A percentile compares a stretch with the other conserved stretches of the same genome.
Conservation (phyloP, 1,284 basidiomycete species). For the Cryptococcus amylolentus region DNA sequence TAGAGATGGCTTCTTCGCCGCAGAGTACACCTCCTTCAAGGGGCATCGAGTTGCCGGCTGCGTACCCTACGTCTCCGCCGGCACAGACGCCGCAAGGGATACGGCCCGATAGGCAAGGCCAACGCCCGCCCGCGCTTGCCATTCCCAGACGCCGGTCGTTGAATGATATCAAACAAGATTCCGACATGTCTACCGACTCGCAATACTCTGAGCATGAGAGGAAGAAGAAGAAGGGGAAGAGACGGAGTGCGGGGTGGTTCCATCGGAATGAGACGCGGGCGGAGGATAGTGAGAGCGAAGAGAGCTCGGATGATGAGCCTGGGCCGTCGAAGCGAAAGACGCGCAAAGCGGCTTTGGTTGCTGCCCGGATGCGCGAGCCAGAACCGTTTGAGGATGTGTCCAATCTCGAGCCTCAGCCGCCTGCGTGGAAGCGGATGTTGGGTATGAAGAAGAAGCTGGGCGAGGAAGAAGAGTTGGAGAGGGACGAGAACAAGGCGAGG, state of each 20-base stretch:
- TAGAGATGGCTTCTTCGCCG: constrained; percentile 15
- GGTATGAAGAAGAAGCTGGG: constrained; percentile 22
- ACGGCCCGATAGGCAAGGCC: constrained; percentile 23
- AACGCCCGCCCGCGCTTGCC: constrained; percentile 29
- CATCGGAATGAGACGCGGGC: not conserved
- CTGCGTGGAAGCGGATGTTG: constrained; percentile 12
- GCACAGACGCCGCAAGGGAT: constrained; percentile 14
- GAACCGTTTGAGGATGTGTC: constrained; percentile 16
- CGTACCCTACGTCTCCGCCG: not conserved
- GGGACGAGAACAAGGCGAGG: constrained; percentile 43
- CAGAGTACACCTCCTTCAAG: constrained; percentile 7
- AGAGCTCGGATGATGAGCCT: constrained; percentile 39
- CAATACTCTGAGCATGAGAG: constrained; percentile 16
- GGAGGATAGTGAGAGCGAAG: constrained; percentile 8
- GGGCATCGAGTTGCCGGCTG: constrained; percentile 12
- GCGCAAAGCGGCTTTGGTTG: constrained; percentile 1
- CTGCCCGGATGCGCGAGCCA: constrained; percentile 13
- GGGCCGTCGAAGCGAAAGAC: constrained; percentile 26
- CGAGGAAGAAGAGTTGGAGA: constrained; percentile 22
- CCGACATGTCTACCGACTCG: constrained; percentile 20
- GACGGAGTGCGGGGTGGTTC: constrained; percentile 22
- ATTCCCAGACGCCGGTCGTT: constrained; percentile 39
- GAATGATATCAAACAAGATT: constrained; percentile 35
- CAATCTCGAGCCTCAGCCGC: not conserved
- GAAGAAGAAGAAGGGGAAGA: constrained; percentile 19